Percentiles rank a stretch among this genome's conserved stretches.
phyloP scores from a whole-genome alignment of 176 grass and related monocot species.

The Oryza officinalis region DNA sequence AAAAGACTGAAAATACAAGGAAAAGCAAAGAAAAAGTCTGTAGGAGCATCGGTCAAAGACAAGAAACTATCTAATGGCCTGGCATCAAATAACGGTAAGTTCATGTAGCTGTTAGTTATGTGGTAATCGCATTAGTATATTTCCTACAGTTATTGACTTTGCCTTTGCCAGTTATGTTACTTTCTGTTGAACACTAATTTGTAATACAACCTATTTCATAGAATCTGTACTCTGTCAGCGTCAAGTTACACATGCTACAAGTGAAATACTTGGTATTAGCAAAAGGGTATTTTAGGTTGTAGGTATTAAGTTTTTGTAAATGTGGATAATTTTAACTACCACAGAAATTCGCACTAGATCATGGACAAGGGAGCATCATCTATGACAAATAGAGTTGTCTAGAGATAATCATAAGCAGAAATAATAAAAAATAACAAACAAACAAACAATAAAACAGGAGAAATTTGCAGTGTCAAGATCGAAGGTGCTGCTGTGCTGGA shows the following conservation, averaged over 20 bases:
- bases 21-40: constrained; percentile 13
- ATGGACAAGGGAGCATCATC: background rate
- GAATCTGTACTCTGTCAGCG: background rate
- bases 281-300: background rate
- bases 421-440: no score
- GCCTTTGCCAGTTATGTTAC: background rate
- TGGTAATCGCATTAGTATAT: background rate
- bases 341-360: background rate
- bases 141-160: background rate
- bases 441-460: background rate
- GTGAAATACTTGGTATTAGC: background rate
- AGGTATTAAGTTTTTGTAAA: background rate
- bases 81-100: constrained; percentile 40
- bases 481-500: background rate
- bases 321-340: no score
- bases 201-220: constrained; percentile 1
- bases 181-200: constrained; percentile 15
- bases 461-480: background rate
- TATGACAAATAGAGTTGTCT: background rate
- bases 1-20: constrained; percentile 40
- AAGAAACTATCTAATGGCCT: constrained; percentile 33
- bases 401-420: background rate
- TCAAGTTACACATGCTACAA: background rate
- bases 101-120: constrained; percentile 11
- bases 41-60: background rate